Evolutionary conservation across 805 yeast genomes (phyloP).

Genomic region (Saccharomycopsis synnaedendra): DNA sequence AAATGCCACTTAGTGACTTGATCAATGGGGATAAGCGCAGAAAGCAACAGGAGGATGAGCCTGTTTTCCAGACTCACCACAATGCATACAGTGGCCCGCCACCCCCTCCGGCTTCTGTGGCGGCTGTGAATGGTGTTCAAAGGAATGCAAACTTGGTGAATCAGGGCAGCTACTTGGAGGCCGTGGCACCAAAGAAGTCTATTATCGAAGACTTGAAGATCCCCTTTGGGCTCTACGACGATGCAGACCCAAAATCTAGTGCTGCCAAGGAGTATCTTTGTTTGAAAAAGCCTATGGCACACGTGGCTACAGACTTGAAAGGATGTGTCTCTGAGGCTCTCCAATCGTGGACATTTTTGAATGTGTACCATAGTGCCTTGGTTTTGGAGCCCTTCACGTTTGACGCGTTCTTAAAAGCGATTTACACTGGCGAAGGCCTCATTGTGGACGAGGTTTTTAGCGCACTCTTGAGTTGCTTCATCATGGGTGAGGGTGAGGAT

Average conservation of each 20-base stretch:
- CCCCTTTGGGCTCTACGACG: constrained; percentile 2
- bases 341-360: constrained; percentile 67
- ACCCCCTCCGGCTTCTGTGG: constrained; percentile 10
- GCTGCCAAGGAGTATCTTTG: no score
- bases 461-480: constrained; percentile 44
- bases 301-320: constrained; percentile 10
- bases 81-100: constrained; percentile 11
- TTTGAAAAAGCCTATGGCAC: constrained; percentile 2
- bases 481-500: constrained; percentile 32
- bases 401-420: constrained; percentile 61
- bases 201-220: constrained; percentile 14
- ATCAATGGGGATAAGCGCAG: not conserved
- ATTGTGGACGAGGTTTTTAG: constrained; percentile 60
- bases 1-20: not conserved
- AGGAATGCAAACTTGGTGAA: constrained; percentile 11
- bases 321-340: constrained; percentile 31
- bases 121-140: constrained; percentile 1
- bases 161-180: constrained; percentile 3
- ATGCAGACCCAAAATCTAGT: not conserved
- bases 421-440: constrained; percentile 35
- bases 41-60: no score
- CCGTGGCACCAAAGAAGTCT: constrained; percentile 12
- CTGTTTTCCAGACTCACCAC: not conserved
- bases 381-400: constrained; percentile 64
- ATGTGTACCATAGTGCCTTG: constrained; percentile 55